A percentile compares a stretch with the other conserved stretches of the same genome.
These are phyloP conservation scores for Plenodomus lindquistii DNA, from an alignment of 2,329 filamentous ascomycete genomes.

Conservation along the genomic window DNA sequence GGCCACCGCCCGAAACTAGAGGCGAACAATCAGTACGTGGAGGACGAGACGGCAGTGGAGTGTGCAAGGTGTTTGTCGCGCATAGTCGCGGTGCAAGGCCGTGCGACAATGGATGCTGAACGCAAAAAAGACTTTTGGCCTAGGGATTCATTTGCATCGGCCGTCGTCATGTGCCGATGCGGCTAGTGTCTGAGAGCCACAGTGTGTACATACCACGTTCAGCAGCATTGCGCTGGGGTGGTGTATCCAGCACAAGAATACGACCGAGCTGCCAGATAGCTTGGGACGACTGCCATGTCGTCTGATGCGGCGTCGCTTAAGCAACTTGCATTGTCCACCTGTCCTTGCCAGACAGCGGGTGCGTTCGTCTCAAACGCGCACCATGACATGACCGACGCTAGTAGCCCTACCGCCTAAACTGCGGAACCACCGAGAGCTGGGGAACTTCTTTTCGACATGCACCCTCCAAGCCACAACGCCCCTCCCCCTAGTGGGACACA, in stretches of 20 bases:
- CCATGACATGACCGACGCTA: slow-evolving; percentile 34
- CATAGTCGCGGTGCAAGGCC: slow-evolving; percentile 28
- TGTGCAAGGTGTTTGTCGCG: slow-evolving; percentile 6
- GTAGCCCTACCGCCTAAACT: slow-evolving; percentile 34
- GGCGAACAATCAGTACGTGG: slow-evolving; percentile 25
- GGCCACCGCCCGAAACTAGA: slow-evolving; percentile 41
- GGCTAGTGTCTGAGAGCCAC: slow-evolving; percentile 24
- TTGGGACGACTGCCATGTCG: not conserved
- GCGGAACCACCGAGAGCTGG: slow-evolving; percentile 9
- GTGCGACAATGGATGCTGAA: slow-evolving; percentile 23
- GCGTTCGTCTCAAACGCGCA: slow-evolving; percentile 16
- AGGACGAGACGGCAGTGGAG: slow-evolving; percentile 3
- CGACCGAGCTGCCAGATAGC: not conserved
- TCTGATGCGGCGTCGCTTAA: not conserved
- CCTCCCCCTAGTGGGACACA: slow-evolving; percentile 16
- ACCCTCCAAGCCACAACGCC: slow-evolving; percentile 12
- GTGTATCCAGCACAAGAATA: not conserved
- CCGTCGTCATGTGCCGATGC: slow-evolving; percentile 36
- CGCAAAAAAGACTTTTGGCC: slow-evolving; percentile 31
- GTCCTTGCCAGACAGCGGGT: slow-evolving; percentile 14
- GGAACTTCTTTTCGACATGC: slow-evolving; percentile 24
- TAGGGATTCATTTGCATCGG: slow-evolving; percentile 36
- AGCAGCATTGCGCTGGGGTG: slow-evolving; percentile 16
- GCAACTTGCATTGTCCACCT: not conserved
- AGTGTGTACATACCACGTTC: slow-evolving; percentile 24